These are phyloP conservation scores for Agrocybe praecox DNA, from an alignment of 768 basidiomycete genomes.

Conservation along the genomic window DNA sequence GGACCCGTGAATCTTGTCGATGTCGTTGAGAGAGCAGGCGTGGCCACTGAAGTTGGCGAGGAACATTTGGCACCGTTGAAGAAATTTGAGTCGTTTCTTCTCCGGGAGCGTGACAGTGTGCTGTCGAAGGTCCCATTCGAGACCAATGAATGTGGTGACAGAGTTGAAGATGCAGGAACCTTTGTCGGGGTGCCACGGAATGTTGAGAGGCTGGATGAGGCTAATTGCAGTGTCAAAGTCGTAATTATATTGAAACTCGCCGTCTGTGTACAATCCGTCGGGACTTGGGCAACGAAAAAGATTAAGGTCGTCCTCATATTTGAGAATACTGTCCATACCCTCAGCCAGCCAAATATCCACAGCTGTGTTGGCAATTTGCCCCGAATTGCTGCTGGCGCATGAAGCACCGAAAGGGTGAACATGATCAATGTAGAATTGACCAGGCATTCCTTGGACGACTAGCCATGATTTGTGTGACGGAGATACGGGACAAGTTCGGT, in stretches of 20 bases:
- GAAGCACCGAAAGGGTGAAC: conserved; percentile 28
- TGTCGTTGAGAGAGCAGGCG: conserved; percentile 18
- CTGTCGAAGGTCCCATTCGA: conserved; percentile 30
- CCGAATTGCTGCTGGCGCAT: conserved; percentile 30
- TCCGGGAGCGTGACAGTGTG: conserved; percentile 30
- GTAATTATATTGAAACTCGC: conserved; percentile 19
- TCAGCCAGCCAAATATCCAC: conserved; percentile 29
- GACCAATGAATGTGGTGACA: conserved; percentile 30
- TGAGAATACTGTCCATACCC: conserved; percentile 16
- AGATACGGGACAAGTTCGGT: conserved; percentile 30
- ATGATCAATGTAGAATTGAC: conserved; percentile 32
- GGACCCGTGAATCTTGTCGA: conserved; percentile 29
- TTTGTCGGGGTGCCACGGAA: conserved; percentile 33
- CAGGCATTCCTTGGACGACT: conserved; percentile 22
- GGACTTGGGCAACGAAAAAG: conserved; percentile 20
- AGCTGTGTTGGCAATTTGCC: conserved; percentile 27
- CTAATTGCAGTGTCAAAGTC: conserved; percentile 12
- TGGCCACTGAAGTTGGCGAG: conserved; percentile 3
- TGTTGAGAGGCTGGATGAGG: conserved; percentile 15
- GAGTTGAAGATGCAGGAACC: conserved; percentile 21
- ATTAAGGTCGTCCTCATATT: conserved; percentile 28
- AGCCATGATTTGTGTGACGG: conserved; percentile 35
- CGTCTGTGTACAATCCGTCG: conserved; percentile 2
- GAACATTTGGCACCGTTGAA: conserved; percentile 15
- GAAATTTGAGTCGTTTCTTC: conserved; percentile 29